Base-by-base conservation (phyloP, 2,329 filamentous ascomycete species). In the Pestalotiopsis sp. region DNA sequence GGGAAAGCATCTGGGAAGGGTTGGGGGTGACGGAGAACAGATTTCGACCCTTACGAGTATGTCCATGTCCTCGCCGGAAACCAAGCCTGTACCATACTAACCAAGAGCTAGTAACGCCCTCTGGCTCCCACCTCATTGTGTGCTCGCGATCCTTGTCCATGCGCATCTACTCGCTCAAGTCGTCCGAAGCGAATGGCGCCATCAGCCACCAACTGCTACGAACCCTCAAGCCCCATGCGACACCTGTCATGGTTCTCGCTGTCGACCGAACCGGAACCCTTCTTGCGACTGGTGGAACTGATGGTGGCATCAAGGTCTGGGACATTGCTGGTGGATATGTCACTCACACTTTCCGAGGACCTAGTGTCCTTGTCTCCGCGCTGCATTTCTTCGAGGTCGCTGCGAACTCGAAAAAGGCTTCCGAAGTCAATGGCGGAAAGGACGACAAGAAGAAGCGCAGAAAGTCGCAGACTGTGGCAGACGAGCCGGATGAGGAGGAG, bases 91-190 rank as follows among this genome's bases (percentile, higher is more conserved):
- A 13, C 25, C 57, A 40, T 58, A 57, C 76, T 79, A 74, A 76
- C 63, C 14, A 45, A 63, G 17, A 27, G 20, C 25, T 73, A 94
- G 92, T 99, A 73, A 97, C 95, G 0, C 94, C 95, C 0, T 93
- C 93, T 70, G 94, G 91, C 9, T 94, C 93, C 31, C 94, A 98
- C 80, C 87, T 98, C 67, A 90, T 97, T 72, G 84, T 97, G 73
- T 98, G 95, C 83, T 99, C 96, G 20, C 91, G 95, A 73, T 98
- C 95, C n/a, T 86, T 98, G 67, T 95, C 94, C 6, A 97, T 98
- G 94, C 92, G 93, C 77, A 94, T 98, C 73, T 98, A 93, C 82
- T 83, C 91, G 20, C 85, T 99, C 31, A 86, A 87, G 65, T 83
- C 85, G 31, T 88, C 89, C 23, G 83, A 84, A 36, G 84, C 87